Base-by-base conservation (phyloP, 495 filamentous ascomycete genomes). In the Aspergillus nidulans region DNA sequence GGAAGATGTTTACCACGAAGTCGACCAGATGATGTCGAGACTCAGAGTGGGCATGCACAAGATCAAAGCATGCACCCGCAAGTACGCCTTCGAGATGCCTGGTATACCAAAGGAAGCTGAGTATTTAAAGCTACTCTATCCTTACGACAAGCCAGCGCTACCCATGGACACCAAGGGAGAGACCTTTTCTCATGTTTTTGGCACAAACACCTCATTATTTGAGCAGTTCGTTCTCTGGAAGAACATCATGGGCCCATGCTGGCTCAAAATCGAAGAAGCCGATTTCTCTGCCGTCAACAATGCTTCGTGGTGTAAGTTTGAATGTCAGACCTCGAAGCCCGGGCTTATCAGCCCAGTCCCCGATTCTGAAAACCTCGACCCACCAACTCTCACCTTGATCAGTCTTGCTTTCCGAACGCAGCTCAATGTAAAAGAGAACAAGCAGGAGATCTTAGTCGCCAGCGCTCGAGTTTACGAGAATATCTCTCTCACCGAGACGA, bases 141-240 rank as follows among this genome's bases (percentile, higher is more conserved):
- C 92, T 25, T 97, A 98, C 60, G 78, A 89, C 75, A 82, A 88
- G 66, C 78, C 81, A 51, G 77, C 84, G 25, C 70, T 95, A 23
- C 77, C 85, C 7, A 82, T 87, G 61, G 85, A 90, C 61, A 66
- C 83, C 45, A 82, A 75, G 54, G 94, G 95, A 18, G 86, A 95
- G 66, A 97, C 95, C 0, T 98, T 91, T 66, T 97, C 95, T 4
- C 86, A 89, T 47, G 90, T 95, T 39, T 98, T 98, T 57, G 95
- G 94, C 40, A 87, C 89, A 41, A 96, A 95, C 64, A 98, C 94
- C 0, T 84, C 90, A 2, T 76, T 97, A 1, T 98, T 98, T 59
- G 94, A 98, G 63, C 94, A 98, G 63, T 98, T 98, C 63, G 95
- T 97, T 13, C 79, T 98, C 12, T 97, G 91, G 89, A 96, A 95